Base-by-base conservation (phyloP, 225 moss, liverwort and hornwort genomes). In the Bryoerythrophyllum caledonicum region DNA sequence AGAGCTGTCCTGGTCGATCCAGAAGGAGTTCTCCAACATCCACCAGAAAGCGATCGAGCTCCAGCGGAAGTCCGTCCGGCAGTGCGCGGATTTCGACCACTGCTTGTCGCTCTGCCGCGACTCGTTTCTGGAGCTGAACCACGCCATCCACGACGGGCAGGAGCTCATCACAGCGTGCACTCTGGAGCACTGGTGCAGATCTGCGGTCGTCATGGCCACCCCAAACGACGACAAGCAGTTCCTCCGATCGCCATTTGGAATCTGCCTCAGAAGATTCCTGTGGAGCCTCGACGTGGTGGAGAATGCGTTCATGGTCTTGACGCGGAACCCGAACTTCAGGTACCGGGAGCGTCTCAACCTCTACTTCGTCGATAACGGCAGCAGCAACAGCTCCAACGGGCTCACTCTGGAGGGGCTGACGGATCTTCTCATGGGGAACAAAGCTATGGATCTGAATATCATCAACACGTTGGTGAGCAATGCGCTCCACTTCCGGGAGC, bases 271-370 rank as follows among this genome's bases (percentile, higher is more conserved):
- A 40, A 77, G 82, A 44, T 86, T 86, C 46, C 30, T 86, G 20
- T 86, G 86, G 86, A 86, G 86, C 28, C 40, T 86, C 67, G 82
- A 86, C 74, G 80, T 86, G 10, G 82, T 86, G 44, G 86, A 86
- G 61, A 82, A 78, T 80, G 74, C 82, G 28, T 86, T 86, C 67
- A 82, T 80, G 82, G 82, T 86, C 7, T 71, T 86, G 76, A 86
- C 86, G 5, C 80, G 86, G 7, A 86, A 86, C 52, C 86, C 86
- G 5, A 82, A 85, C 54, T 85, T 85, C 21, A 67, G 79, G 56
- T 85, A 82, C 25, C 85, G 85, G 63, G 85, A 80, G 30, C 80
- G 86, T 7, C 58, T 86, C 41, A 86, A 86, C 44, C 82, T 86
- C 10, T 86, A 82, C 71, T 82, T 86, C 34, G 80, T 79, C 25